phyloP scores from a whole-genome alignment of 202 grass and related monocot species.

The Eragrostis tef region DNA sequence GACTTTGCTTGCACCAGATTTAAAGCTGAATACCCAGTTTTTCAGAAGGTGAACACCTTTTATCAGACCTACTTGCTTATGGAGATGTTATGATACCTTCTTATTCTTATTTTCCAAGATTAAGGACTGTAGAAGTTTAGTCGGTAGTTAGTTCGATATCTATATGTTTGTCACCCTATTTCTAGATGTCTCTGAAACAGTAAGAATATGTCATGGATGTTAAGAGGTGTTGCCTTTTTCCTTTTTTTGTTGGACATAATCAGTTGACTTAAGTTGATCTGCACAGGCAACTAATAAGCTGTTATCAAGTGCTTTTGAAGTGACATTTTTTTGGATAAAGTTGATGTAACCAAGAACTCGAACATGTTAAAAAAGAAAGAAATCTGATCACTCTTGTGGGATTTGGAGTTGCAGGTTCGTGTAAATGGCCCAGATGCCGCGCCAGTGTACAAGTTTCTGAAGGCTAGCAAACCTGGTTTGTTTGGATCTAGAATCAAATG shows the following conservation, averaged over 20 bases:
- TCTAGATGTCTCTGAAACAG: slow-evolving; percentile 3
- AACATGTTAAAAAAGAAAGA: neutral
- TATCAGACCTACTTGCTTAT: slow-evolving; percentile 1
- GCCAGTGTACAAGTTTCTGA: slow-evolving; percentile 85
- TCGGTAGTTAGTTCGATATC: neutral
- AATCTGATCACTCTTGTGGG: neutral
- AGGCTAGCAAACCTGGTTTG: slow-evolving; percentile 76
- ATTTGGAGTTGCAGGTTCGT: slow-evolving; percentile 53
- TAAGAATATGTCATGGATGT: neutral
- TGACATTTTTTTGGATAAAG: neutral
- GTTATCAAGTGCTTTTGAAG: neutral
- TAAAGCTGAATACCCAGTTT: slow-evolving; percentile 91
- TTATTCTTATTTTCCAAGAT: neutral
- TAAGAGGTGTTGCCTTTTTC: neutral
- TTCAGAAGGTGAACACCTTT: slow-evolving; percentile 74
- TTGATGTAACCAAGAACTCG: slow-evolving; percentile 2
- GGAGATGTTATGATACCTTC: neutral
- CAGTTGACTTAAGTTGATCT: slow-evolving; percentile 1
- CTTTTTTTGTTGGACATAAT: neutral
- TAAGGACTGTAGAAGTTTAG: neutral
- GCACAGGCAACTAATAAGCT: neutral
- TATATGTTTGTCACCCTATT: neutral
- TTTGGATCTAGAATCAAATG: slow-evolving; percentile 90
- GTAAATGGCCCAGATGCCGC: slow-evolving; percentile 80
- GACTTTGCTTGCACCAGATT: slow-evolving; percentile 91